A percentile compares a stretch with the other conserved stretches of the same genome.
phyloP scores from a whole-genome alignment of 2,329 filamentous ascomycete genomes.

The Penicillium carneum region DNA sequence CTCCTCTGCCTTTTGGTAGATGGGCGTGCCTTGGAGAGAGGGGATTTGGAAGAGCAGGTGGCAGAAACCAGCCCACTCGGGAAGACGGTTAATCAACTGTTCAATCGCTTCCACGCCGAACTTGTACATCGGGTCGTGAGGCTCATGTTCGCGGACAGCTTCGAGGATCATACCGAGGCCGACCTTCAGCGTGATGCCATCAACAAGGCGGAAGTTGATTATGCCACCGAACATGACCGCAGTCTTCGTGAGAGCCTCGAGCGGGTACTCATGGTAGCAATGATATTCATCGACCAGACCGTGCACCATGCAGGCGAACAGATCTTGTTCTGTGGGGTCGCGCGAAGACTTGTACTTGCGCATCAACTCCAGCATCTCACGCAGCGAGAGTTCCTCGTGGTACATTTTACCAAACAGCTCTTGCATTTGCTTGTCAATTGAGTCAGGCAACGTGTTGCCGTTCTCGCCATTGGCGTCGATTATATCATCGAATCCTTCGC shows the following conservation, averaged over 20 bases:
- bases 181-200: slow-evolving; percentile 87
- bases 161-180: slow-evolving; percentile 98
- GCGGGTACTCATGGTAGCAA: slow-evolving; percentile 91
- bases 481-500: slow-evolving; percentile 87
- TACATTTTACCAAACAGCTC: slow-evolving; percentile 99
- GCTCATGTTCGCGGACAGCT: slow-evolving; percentile 82
- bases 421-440: slow-evolving; percentile 90
- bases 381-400: slow-evolving; percentile 83
- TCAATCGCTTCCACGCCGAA: slow-evolving; percentile 95
- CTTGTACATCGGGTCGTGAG: slow-evolving; percentile 93
- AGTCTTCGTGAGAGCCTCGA: slow-evolving; percentile 94
- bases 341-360: slow-evolving; percentile 87
- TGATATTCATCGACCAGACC: slow-evolving; percentile 96
- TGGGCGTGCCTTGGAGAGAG: slow-evolving; percentile 81
- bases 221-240: slow-evolving; percentile 96
- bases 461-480: slow-evolving; percentile 83
- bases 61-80: slow-evolving; percentile 96
- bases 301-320: slow-evolving; percentile 98
- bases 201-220: slow-evolving; percentile 90
- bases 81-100: slow-evolving; percentile 80
- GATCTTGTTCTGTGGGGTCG: slow-evolving; percentile 84
- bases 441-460: slow-evolving; percentile 79
- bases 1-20: slow-evolving; percentile 81
- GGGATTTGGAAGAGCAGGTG: slow-evolving; percentile 82
- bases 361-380: slow-evolving; percentile 83